These are phyloP conservation scores for Agroathelia rolfsii DNA, from an alignment of 1,284 basidiomycete species.

Conservation along the genomic window DNA sequence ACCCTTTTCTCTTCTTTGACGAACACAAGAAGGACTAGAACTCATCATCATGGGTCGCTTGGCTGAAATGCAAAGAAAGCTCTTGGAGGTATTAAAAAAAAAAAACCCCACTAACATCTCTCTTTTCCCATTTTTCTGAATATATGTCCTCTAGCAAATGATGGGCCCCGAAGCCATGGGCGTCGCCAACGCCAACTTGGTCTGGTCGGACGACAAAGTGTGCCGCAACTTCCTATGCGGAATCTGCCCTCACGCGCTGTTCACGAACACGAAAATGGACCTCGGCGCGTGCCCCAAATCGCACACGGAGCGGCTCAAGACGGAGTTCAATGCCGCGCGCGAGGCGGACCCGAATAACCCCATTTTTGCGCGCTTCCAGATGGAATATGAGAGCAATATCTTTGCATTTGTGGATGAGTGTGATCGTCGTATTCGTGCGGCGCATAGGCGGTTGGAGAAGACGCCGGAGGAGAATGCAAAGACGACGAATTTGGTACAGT, in stretches of 20 bases:
- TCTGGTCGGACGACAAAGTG: constrained; percentile 98
- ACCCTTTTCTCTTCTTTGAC: too few species aligned
- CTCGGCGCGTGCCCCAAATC: constrained; percentile 95
- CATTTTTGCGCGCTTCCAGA: constrained; percentile 76
- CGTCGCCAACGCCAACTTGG: constrained; percentile 82
- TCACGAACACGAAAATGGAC: constrained; percentile 99
- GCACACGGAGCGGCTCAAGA: constrained; percentile 90
- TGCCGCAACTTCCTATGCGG: constrained; percentile 98
- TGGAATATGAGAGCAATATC: constrained; percentile 93
- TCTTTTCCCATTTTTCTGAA: constrained; percentile 6
- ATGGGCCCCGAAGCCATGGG: constrained; percentile 99
- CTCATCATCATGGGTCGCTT: constrained; percentile 73
- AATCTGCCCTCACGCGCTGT: constrained; percentile 93
- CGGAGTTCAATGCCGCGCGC: constrained; percentile 77
- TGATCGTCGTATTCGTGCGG: constrained; percentile 89
- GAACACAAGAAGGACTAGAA: too few species aligned
- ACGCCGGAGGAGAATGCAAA: constrained; percentile 99
- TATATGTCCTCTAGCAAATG: constrained; percentile 68
- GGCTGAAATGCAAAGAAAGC: constrained; percentile 89
- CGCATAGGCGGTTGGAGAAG: constrained; percentile 93
- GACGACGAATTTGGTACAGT: constrained; percentile 87
- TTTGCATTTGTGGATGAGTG: constrained; percentile 96
- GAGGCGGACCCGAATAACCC: constrained; percentile 70
- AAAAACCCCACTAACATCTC: too few species aligned
- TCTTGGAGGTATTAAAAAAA: constrained; percentile 84